Base-by-base conservation (phyloP, 192 early-diverging fungal species). In the Coemansia sp. region DNA sequence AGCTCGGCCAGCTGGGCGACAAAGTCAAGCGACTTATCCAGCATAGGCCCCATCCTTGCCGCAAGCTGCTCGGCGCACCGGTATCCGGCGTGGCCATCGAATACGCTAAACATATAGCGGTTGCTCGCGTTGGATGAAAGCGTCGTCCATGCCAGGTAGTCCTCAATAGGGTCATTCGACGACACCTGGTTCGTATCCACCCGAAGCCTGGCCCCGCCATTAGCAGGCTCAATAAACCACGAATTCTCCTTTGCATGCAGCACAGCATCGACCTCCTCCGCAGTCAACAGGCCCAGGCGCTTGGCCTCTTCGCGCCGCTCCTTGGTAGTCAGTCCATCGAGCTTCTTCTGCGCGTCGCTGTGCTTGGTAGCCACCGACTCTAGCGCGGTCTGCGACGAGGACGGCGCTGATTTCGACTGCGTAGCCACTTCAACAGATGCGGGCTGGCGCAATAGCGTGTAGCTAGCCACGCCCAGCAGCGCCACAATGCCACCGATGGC, bases 151-250 rank as follows among this genome's bases (percentile, higher is more conserved):
- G 62, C 48, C 46, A 75, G 20, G 53, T 84, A 79, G 56, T 84
- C 82, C 50, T 84, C 82, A 24, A 84, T 79, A 9, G 73, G 76
- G 5, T 46, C 60, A 21, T 84, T 84, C 1, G 82, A 84, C 20
- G 73, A 64, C 4, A 85, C 72, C 66, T 79, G 80, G 63, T 71
- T 82, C 2, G 71, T 77, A 14, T 55, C 51, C 26, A 55, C 51
- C 4, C 51, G 51, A 14, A 55, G 51, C 16, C 26, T 31, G 26
- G 26, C 23, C 31, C 51, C 51, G 1, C 51, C 26, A 16, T 16
- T 16, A 0, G 11, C 13, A 16, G 61, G 58, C 16, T 42, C 62
- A 26, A 66, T 16, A 34, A n/a, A 46, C 73, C 74, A 81, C 46
- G 74, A 59, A 31, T 43, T 64, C 24, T 81, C 78, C 9, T 81